These are phyloP conservation scores for Rubus parviflorus DNA, from an alignment of 306 rosid species.

Conservation along the genomic window DNA sequence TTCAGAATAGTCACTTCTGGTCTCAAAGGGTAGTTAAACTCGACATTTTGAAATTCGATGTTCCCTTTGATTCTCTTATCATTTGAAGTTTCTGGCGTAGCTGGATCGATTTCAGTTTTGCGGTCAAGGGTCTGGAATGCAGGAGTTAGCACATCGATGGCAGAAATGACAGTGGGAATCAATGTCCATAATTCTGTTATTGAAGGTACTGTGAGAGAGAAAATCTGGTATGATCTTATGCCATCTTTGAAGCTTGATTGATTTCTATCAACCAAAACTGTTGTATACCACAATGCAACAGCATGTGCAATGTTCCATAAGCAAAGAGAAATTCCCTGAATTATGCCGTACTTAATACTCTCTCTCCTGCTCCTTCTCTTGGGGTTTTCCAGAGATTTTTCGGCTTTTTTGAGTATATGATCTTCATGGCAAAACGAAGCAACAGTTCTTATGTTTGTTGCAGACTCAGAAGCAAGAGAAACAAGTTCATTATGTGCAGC, in stretches of 20 bases:
- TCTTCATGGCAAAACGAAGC: conserved; percentile 90
- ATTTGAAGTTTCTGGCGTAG: conserved; percentile 46
- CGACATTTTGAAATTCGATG: conserved; percentile 56
- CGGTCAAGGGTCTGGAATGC: conserved; percentile 77
- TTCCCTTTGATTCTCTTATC: conserved; percentile 51
- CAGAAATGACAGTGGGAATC: conserved; percentile 80
- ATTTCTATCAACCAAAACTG: conserved; percentile 53
- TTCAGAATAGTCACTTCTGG: conserved; percentile 60
- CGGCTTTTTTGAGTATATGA: conserved; percentile 58
- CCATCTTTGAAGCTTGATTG: conserved; percentile 66
- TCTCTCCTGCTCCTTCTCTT: conserved; percentile 61
- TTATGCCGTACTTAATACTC: conserved; percentile 69
- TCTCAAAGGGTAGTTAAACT: conserved; percentile 69
- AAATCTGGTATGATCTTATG: conserved; percentile 85
- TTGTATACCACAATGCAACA: conserved; percentile 85
- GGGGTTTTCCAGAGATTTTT: conserved; percentile 56
- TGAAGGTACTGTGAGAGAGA: conserved; percentile 92
- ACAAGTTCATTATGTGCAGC: conserved; percentile 69
- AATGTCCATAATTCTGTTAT: conserved; percentile 87
- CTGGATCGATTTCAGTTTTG: conserved; percentile 69
- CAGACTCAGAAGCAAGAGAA: conserved; percentile 74
- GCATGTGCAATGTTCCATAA: conserved; percentile 95
- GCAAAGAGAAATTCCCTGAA: conserved; percentile 81
- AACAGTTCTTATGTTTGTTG: conserved; percentile 76
- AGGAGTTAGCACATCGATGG: conserved; percentile 70